A percentile compares a stretch with the other conserved stretches of the same genome.
These are phyloP conservation scores for Naganishia sp. DNA, from an alignment of 1,284 basidiomycete genomes.

Conservation along the genomic window DNA sequence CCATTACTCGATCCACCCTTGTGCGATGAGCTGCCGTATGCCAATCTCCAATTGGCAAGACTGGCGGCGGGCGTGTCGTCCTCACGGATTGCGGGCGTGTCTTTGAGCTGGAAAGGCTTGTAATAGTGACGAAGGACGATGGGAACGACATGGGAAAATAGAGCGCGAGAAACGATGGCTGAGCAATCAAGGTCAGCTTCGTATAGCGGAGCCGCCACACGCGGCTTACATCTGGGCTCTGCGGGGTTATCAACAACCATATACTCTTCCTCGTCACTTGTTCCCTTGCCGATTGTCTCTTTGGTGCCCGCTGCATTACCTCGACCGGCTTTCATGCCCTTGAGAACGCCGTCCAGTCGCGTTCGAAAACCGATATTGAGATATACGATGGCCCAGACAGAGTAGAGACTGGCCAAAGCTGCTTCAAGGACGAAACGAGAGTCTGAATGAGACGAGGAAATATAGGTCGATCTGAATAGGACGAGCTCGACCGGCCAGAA, in stretches of 20 bases:
- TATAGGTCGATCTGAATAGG: constrained; percentile 44
- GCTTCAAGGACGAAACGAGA: constrained; percentile 36
- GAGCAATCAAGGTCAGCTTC: not conserved
- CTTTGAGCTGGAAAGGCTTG: constrained; percentile 52
- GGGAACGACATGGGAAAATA: constrained; percentile 54
- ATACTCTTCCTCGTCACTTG: constrained; percentile 37
- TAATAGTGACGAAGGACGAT: constrained; percentile 55
- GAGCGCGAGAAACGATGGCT: constrained; percentile 50
- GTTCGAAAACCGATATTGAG: constrained; percentile 50
- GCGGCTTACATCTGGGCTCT: constrained; percentile 45
- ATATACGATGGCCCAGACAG: constrained; percentile 48
- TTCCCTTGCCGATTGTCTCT: constrained; percentile 26
- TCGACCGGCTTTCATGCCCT: constrained; percentile 42
- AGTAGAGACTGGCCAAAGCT: constrained; percentile 41
- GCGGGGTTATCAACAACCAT: constrained; percentile 43
- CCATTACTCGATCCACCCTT: constrained; percentile 36
- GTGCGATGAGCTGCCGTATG: constrained; percentile 21
- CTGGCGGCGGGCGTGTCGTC: constrained; percentile 57
- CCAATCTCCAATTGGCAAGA: constrained; percentile 53
- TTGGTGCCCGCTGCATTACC: constrained; percentile 37
- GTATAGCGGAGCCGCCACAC: not conserved
- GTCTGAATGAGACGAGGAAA: constrained; percentile 25
- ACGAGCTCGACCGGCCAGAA: constrained; percentile 43
- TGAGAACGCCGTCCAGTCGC: constrained; percentile 45
- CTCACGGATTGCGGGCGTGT: constrained; percentile 58